Base-by-base conservation (phyloP, 1,284 basidiomycete species). In the Ganoderma multipileum region DNA sequence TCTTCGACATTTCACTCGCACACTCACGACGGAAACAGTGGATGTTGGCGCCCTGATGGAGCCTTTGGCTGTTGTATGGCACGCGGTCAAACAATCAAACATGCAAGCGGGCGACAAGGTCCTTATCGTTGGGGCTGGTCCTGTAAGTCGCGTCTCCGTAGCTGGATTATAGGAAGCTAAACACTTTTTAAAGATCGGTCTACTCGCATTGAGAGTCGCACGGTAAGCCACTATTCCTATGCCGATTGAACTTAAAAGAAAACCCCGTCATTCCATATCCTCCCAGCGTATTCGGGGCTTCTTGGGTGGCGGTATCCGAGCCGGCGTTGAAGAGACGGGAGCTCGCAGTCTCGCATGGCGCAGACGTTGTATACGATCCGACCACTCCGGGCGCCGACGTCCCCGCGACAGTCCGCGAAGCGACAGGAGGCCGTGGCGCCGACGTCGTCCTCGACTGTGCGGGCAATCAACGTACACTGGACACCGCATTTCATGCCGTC, bases 371-470 rank as follows among this genome's bases (percentile, higher is more conserved):
- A 2, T 76, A 76, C 69, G 74, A 78, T 63, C 76, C 76, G 11
- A 58, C 60, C 3, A 39, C 58, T 12, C 50, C 61, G 20, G 61
- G 59, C 20, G 26, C 39, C 12, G 73, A 77, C 65, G 69, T 79
- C n/a, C 72, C 75, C 11, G 69, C 68, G 0, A 71, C 69, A 20
- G 68, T 74, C 16, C 57, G 66, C 18, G 61, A 73, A 41, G 72
- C 75, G 11, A 80, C 80, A 1, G 63, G 68, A 6, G 76, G 73
- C 20, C 67, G 67, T 11, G 79, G 79, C 14, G 77, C 76, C 5
- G 76, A 79, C 63, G 73, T 80, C 61, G 76, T 78, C 2, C 79
- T 79, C 65, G 80, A 81, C 66, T 80, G 79, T 23, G 79, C 80
- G 0, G 80, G 80, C 6, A 68, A 74, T 3, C 76, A 79, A 64